These are phyloP conservation scores for Citrullus amarus DNA, from an alignment of 306 rosid species.

Conservation along the genomic window DNA sequence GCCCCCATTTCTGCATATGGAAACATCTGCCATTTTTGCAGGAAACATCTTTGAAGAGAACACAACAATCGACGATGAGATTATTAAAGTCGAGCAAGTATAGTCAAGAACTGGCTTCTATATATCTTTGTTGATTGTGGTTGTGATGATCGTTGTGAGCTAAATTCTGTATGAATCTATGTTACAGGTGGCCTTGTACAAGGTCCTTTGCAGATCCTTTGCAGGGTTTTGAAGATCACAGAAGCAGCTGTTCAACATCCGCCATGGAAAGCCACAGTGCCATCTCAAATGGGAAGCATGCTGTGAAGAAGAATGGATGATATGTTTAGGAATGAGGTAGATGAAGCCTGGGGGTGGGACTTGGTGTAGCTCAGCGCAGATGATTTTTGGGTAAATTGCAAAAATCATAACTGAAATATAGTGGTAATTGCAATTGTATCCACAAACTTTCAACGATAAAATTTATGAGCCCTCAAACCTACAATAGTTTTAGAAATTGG, in stretches of 20 bases:
- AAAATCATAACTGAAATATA: too few relatives aligned
- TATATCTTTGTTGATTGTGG: neutral
- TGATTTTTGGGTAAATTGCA: neutral
- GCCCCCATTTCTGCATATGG: neutral
- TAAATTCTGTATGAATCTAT: neutral
- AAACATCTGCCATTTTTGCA: constrained; percentile 8
- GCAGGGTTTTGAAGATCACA: constrained; percentile 33
- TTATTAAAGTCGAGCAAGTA: constrained; percentile 51
- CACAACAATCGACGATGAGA: constrained; percentile 15
- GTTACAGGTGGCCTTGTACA: constrained; percentile 37
- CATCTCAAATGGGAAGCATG: constrained; percentile 30
- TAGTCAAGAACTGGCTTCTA: neutral
- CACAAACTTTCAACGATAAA: too few relatives aligned
- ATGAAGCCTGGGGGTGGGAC: neutral
- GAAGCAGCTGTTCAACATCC: constrained; percentile 12
- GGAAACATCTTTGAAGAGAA: constrained; percentile 34
- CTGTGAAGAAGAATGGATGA: constrained; percentile 21
- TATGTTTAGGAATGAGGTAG: neutral
- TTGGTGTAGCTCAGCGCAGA: neutral
- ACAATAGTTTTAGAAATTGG: too few relatives aligned
- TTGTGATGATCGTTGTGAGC: neutral
- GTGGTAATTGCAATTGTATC: too few relatives aligned
- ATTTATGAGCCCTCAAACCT: too few relatives aligned
- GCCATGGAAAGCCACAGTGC: constrained; percentile 7
- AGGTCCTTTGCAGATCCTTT: constrained; percentile 40